These are phyloP conservation scores for Polyporus tsugae DNA, from an alignment of 1,284 basidiomycete genomes.

Conservation along the genomic window DNA sequence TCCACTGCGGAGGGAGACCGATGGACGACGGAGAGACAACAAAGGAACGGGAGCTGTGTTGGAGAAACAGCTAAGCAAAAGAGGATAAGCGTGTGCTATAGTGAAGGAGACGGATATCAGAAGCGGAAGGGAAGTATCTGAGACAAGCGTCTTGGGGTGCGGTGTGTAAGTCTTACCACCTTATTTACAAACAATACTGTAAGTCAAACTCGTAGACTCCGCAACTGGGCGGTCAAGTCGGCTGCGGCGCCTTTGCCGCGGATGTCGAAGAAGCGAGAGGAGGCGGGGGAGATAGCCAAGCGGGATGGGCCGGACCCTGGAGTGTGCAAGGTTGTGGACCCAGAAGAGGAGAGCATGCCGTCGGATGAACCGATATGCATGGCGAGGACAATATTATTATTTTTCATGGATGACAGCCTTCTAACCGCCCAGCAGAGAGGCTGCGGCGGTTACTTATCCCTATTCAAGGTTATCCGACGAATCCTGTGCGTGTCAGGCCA, in stretches of 20 bases:
- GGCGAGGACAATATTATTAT: constrained; percentile 5
- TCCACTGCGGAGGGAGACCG: not conserved
- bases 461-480: not conserved
- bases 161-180: not conserved
- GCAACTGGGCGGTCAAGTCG: not conserved
- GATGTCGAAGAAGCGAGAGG: not conserved
- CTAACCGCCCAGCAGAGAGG: not conserved
- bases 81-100: constrained; percentile 21
- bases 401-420: not conserved
- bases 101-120: constrained; percentile 22
- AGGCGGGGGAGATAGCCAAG: not conserved
- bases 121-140: constrained; percentile 18
- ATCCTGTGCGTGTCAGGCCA: constrained; percentile 2
- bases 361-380: constrained; percentile 2
- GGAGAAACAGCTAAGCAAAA: constrained; percentile 21
- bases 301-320: constrained; percentile 3
- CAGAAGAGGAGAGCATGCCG: not conserved
- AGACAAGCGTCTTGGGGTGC: not conserved
- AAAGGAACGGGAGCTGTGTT: constrained; percentile 27
- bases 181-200: not conserved
- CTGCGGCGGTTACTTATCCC: constrained; percentile 2
- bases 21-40: constrained; percentile 14
- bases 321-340: constrained; percentile 4
- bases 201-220: not conserved
- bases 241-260: not conserved